Base-by-base conservation (phyloP, 75 land plant genomes). In the Cryptomeria japonica region DNA sequence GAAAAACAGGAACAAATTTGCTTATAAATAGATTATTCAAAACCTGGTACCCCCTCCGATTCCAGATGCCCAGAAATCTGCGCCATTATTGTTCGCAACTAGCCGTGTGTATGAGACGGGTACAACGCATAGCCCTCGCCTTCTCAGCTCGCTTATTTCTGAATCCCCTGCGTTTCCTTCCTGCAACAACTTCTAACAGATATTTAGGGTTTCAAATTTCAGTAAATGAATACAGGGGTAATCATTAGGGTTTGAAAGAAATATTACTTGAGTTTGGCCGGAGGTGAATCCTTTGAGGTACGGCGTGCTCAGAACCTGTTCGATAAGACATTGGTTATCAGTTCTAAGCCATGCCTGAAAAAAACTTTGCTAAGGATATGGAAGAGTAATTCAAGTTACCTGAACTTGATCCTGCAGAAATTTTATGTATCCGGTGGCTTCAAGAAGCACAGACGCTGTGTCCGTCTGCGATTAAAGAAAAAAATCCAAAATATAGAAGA, bases 371-470 rank as follows among this genome's bases (percentile, higher is more conserved):
- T 51, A 13, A 15, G 2, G 64, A 58, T 18, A 19, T 4, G 64
- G n/a, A 25, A 86, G 9, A 2, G 36, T 72, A 3, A 72, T 72
- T 42, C 11, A 28, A 42, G 2, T 80, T 89, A 95, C 96, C 96
- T 96, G 93, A 34, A 96, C 96, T 80, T 96, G 97, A 49, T 90
- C 93, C 39, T 95, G 96, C 36, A 95, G 94, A 92, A 96, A 96
- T 85, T 94, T 96, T 70, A 96, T 96, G 87, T 95, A 95, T 39
- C 94, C 97, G 36, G 93, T 94, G 86, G 96, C 95, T 89, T 96
- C 97, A 90, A 92, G 91, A 38, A 96, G 88, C 56, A 96, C 97
- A 0, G 97, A 96, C 32, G 97, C 96, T 58, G 96, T 96, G 84
- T 96, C 97, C 44, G 97, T 96, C 96, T 94, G 93, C 86, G 8